Percentiles rank a stretch among this genome's conserved stretches.
phyloP scores from a whole-genome alignment of 768 basidiomycete genomes.

The Tulasnella calospora region DNA sequence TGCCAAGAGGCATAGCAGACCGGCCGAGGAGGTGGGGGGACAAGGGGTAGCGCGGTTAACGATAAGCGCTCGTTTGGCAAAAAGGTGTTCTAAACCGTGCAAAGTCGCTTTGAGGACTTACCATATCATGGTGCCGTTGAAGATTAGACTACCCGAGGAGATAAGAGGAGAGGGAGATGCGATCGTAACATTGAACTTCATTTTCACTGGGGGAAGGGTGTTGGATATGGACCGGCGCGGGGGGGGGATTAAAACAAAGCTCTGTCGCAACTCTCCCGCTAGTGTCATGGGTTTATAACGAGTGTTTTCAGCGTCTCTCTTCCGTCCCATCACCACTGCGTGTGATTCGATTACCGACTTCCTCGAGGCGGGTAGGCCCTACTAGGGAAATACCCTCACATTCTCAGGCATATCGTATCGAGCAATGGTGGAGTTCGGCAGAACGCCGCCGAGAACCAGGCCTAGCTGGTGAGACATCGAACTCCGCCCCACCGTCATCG shows the following conservation, averaged over 20 bases:
- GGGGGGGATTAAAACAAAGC: neutral
- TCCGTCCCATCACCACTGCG: neutral
- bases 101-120: neutral
- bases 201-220: neutral
- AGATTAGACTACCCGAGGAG: conserved; percentile 1
- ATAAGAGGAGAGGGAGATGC: conserved; percentile 5
- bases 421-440: too few relatives aligned
- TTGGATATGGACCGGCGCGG: too few relatives aligned
- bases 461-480: too few relatives aligned
- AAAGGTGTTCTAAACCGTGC: neutral
- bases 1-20: neutral
- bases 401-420: too few relatives aligned
- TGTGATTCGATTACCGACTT: neutral
- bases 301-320: neutral
- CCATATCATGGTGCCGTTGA: conserved; percentile 19
- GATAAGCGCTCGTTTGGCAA: neutral
- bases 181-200: conserved; percentile 24
- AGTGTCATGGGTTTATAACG: too few relatives aligned
- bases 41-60: neutral
- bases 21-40: neutral
- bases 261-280: too few relatives aligned
- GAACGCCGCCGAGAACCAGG: too few relatives aligned
- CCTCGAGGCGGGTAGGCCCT: neutral
- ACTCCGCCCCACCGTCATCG: too few relatives aligned
- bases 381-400: neutral